Percentiles rank a stretch among this genome's conserved stretches.
These are phyloP conservation scores for Cryptococcus wingfieldii DNA, from an alignment of 1,284 basidiomycete species.

Conservation along the genomic window DNA sequence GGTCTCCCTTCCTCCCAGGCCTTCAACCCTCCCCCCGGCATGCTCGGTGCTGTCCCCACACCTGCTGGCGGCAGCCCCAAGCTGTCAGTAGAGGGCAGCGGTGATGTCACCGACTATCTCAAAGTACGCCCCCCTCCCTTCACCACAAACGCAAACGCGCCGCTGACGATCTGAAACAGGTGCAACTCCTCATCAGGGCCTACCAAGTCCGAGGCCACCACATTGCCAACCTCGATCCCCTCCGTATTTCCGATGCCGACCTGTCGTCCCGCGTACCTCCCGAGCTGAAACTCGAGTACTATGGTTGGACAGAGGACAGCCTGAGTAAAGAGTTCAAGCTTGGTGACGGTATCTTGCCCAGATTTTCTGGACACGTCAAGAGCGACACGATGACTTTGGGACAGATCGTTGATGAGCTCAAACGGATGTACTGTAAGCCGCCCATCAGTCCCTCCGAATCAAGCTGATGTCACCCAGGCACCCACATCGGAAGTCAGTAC, in stretches of 20 bases:
- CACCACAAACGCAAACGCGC: not conserved
- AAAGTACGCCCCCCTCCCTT: slow-evolving; percentile 59
- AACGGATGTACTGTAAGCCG: slow-evolving; percentile 85
- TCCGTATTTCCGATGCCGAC: slow-evolving; percentile 87
- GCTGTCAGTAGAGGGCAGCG: slow-evolving; percentile 59
- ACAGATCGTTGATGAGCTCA: slow-evolving; percentile 88
- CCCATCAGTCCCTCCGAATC: not conserved
- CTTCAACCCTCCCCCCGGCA: slow-evolving; percentile 74
- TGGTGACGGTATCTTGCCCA: slow-evolving; percentile 91
- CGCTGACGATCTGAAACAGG: slow-evolving; percentile 53
- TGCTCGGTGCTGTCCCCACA: slow-evolving; percentile 55
- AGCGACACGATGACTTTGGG: slow-evolving; percentile 84
- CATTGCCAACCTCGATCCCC: slow-evolving; percentile 89
- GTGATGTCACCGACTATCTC: slow-evolving; percentile 86
- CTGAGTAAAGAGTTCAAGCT: slow-evolving; percentile 91
- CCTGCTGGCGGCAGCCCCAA: slow-evolving; percentile 78
- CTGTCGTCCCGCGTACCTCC: slow-evolving; percentile 70
- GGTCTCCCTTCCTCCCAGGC: slow-evolving; percentile 78
- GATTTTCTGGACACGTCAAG: slow-evolving; percentile 61
- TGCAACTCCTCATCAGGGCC: slow-evolving; percentile 92
- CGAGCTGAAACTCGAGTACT: slow-evolving; percentile 85
- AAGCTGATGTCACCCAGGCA: slow-evolving; percentile 55
- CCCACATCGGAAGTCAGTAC: slow-evolving; percentile 93
- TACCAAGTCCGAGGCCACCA: slow-evolving; percentile 99
- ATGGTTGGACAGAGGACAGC: slow-evolving; percentile 91